These are phyloP conservation scores for Pneumocystis sp. DNA, from an alignment of 1,139 yeast species.

Conservation along the genomic window DNA sequence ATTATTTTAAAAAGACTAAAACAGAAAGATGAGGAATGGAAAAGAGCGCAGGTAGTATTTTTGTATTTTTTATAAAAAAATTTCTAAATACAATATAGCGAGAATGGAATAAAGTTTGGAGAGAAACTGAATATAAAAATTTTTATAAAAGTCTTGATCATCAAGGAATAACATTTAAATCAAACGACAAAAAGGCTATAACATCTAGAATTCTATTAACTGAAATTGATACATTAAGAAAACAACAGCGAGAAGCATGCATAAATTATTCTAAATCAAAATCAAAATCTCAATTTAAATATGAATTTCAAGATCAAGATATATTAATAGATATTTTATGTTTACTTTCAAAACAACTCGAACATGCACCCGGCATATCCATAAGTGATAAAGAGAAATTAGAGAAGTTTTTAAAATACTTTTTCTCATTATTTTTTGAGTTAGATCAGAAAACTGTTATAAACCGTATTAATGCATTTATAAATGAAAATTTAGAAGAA, in stretches of 20 bases:
- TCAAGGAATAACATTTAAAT: conserved; percentile 86
- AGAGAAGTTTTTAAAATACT: conserved; percentile 54
- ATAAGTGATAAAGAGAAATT: conserved; percentile 67
- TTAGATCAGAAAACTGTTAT: conserved; percentile 20
- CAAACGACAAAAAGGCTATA: conserved; percentile 81
- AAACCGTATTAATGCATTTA: conserved; percentile 8
- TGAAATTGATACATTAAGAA: conserved; percentile 82
- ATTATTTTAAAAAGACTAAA: conserved; percentile 79
- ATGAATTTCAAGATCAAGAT: conserved; percentile 47
- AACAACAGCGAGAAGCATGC: conserved; percentile 69
- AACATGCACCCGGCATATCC: conserved; percentile 56
- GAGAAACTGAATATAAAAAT: conserved; percentile 92
- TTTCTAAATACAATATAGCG: conserved; percentile 25
- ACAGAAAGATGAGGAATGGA: conserved; percentile 98
- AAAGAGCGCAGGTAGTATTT: conserved; percentile 51
- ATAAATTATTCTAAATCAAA: conserved; percentile 69
- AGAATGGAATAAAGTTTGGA: conserved; percentile 98
- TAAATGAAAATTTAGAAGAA: conserved; percentile 16
- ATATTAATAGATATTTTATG: conserved; percentile 61
- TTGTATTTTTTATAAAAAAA: not conserved
- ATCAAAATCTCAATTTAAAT: conserved; percentile 67
- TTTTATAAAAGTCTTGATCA: conserved; percentile 89
- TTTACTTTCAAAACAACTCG: conserved; percentile 55
- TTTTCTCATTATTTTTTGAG: conserved; percentile 55
- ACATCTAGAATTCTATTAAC: conserved; percentile 82